A percentile compares a stretch with the other conserved stretches of the same genome.
phyloP scores from a whole-genome alignment of 2,329 filamentous ascomycete genomes.

The Bipolaris bicolor region DNA sequence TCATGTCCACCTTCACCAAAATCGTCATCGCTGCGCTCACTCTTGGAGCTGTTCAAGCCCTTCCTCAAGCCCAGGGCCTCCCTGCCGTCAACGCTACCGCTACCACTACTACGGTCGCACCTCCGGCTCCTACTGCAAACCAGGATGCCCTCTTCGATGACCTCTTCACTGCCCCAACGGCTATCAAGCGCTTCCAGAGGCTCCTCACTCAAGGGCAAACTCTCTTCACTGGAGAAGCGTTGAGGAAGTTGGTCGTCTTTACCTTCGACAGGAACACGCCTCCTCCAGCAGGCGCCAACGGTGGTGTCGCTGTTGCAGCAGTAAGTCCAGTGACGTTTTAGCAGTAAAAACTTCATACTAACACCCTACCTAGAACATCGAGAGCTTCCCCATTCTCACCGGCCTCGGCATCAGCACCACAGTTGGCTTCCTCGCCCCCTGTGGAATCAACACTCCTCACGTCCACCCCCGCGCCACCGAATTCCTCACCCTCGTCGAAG shows the following conservation, averaged over 20 bases:
- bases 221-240: slow-evolving; percentile 40
- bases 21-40: slow-evolving; percentile 43
- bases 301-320: slow-evolving; percentile 37
- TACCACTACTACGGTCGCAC: slow-evolving; percentile 8
- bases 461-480: slow-evolving; percentile 58
- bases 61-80: slow-evolving; percentile 30
- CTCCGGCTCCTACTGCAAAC: slow-evolving; percentile 19
- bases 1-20: slow-evolving; percentile 47
- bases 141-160: slow-evolving; percentile 37
- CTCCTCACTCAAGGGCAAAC: slow-evolving; percentile 41
- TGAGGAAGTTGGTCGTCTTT: slow-evolving; percentile 65
- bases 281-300: slow-evolving; percentile 62
- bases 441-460: slow-evolving; percentile 57
- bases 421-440: slow-evolving; percentile 50
- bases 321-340: slow-evolving; percentile 11
- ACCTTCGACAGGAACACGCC: slow-evolving; percentile 56
- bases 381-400: slow-evolving; percentile 50
- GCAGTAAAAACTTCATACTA: not conserved
- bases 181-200: slow-evolving; percentile 49
- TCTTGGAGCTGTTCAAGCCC: slow-evolving; percentile 39
- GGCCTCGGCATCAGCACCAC: slow-evolving; percentile 49
- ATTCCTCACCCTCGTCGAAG: slow-evolving; percentile 54
- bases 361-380: slow-evolving; percentile 39
- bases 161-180: slow-evolving; percentile 42
- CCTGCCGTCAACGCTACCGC: not conserved